These are phyloP conservation scores for Fusarium sp. DNA, from an alignment of 2,329 filamentous ascomycete genomes.

Conservation along the genomic window DNA sequence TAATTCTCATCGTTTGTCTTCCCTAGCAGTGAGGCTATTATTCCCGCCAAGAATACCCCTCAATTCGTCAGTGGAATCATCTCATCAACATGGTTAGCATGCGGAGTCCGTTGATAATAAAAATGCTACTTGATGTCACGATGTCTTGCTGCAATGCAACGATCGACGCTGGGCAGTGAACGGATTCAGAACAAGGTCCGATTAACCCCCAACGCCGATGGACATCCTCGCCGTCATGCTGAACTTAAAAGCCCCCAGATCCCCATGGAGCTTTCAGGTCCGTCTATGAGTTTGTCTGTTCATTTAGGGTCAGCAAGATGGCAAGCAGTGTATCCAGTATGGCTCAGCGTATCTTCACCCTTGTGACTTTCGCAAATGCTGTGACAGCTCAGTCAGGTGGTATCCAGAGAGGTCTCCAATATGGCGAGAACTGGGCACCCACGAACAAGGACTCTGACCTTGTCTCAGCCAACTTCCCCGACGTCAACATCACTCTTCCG, in stretches of 20 bases:
- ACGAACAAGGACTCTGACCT: conserved; percentile 3
- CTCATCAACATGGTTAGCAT: background rate
- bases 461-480: conserved; percentile 11
- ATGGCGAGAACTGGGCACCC: conserved; percentile 21
- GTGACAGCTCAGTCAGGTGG: background rate
- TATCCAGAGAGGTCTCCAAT: conserved; percentile 7
- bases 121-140: background rate
- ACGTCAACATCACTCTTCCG: conserved; percentile 12
- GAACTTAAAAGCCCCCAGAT: background rate
- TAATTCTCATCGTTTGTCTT: background rate
- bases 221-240: rapidly evolving
- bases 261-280: rapidly evolving
- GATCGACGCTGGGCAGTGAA: background rate
- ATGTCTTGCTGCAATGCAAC: rapidly evolving
- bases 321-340: rapidly evolving
- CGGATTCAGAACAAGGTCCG: conserved; percentile 5
- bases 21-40: background rate
- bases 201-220: background rate
- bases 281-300: rapidly evolving
- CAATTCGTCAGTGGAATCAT: background rate
- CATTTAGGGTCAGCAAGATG: background rate
- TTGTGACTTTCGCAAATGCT: background rate
- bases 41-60: conserved; percentile 21
- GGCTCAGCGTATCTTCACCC: rapidly evolving
- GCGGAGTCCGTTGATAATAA: background rate